A percentile compares a stretch with the other conserved stretches of the same genome.
Conservation (phyloP, 1,284 basidiomycete species). For the Wallemia hederae region DNA sequence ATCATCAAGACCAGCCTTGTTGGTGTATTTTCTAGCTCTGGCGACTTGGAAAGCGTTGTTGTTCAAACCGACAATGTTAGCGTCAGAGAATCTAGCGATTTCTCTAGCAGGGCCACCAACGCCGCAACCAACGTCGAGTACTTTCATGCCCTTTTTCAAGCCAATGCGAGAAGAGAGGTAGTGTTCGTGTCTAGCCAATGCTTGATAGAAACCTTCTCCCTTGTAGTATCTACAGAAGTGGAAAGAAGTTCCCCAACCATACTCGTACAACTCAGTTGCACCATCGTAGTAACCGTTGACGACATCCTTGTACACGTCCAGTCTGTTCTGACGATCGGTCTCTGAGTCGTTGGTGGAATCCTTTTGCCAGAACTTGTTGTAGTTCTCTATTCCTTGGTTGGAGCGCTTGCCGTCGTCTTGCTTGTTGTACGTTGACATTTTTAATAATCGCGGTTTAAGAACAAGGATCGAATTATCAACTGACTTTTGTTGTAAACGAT, state of each 20-base stretch:
- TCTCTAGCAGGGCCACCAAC: slow-evolving; percentile 89
- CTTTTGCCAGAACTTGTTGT: slow-evolving; percentile 81
- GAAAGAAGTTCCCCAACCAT: slow-evolving; percentile 76
- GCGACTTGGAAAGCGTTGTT: slow-evolving; percentile 91
- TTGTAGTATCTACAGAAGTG: slow-evolving; percentile 96
- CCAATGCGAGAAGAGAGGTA: slow-evolving; percentile 68
- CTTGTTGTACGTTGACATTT: slow-evolving; percentile 2
- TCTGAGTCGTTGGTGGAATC: slow-evolving; percentile 43
- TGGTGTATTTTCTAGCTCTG: slow-evolving; percentile 58
- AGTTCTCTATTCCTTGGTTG: slow-evolving; percentile 55
- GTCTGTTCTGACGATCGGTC: slow-evolving; percentile 39
- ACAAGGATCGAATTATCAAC: neutral
- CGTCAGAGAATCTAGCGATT: slow-evolving; percentile 74
- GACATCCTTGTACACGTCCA: slow-evolving; percentile 68
- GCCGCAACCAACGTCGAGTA: slow-evolving; percentile 93
- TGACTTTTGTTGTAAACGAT: too few species aligned
- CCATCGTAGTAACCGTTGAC: slow-evolving; percentile 95
- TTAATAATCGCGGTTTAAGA: neutral
- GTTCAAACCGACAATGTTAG: slow-evolving; percentile 63
- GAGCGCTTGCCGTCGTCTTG: slow-evolving; percentile 36
- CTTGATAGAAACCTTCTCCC: slow-evolving; percentile 59
- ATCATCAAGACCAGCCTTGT: slow-evolving; percentile 40
- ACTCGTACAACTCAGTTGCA: slow-evolving; percentile 89
- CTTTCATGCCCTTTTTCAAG: slow-evolving; percentile 64
- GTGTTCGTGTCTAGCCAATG: slow-evolving; percentile 84